A percentile compares a stretch with the other conserved stretches of the same genome.
phyloP scores from a whole-genome alignment of 768 basidiomycete genomes.

The Agrocybe praecox region DNA sequence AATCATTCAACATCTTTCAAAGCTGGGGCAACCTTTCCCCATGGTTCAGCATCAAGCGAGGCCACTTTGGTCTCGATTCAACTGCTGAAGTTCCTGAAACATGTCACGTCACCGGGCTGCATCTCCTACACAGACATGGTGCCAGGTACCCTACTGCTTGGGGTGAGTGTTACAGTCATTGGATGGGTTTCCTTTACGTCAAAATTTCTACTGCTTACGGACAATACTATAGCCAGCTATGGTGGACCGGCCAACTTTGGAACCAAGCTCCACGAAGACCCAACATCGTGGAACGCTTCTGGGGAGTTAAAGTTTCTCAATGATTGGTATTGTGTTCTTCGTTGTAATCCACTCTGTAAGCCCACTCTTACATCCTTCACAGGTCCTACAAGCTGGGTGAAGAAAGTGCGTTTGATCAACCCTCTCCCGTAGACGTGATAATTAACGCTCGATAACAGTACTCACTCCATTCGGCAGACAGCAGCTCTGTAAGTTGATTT shows the following conservation, averaged over 20 bases:
- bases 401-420: slow-evolving; percentile 55
- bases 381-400: slow-evolving; percentile 92
- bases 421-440: background rate
- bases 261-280: slow-evolving; percentile 51
- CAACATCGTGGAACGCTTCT: slow-evolving; percentile 62
- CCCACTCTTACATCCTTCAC: background rate
- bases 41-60: slow-evolving; percentile 75
- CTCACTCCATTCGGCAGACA: slow-evolving; percentile 90
- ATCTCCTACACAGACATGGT: slow-evolving; percentile 83
- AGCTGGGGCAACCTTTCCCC: slow-evolving; percentile 87
- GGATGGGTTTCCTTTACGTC: background rate
- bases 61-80: slow-evolving; percentile 74
- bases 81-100: slow-evolving; percentile 68
- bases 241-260: slow-evolving; percentile 66
- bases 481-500: slow-evolving; percentile 66
- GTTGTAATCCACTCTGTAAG: background rate
- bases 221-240: slow-evolving; percentile 44
- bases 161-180: slow-evolving; percentile 40
- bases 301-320: slow-evolving; percentile 79
- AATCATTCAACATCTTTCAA: slow-evolving; percentile 66
- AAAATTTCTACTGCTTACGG: slow-evolving; percentile 1
- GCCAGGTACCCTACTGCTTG: slow-evolving; percentile 71
- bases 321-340: slow-evolving; percentile 59
- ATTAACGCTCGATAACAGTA: slow-evolving; percentile 40
- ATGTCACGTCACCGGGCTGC: slow-evolving; percentile 73